Evolutionary conservation across 2,329 filamentous ascomycete species (phyloP).

Genomic region (Coleophoma cylindrospora): DNA sequence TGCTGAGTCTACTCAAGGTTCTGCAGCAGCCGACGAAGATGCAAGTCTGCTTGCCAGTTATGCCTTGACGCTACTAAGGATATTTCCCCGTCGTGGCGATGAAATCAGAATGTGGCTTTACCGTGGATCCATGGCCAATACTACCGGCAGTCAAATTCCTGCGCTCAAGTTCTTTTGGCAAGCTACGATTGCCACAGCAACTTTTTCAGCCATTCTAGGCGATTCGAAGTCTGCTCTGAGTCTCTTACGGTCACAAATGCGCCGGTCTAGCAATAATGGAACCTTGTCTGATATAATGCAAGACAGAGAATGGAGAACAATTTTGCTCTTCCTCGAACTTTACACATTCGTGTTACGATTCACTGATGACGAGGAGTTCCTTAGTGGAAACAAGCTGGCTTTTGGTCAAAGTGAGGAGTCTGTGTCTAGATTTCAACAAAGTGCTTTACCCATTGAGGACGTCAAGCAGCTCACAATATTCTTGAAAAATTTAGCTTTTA

Average conservation of each 20-base stretch:
- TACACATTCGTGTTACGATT: constrained; percentile 90
- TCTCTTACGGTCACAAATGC: constrained; percentile 30
- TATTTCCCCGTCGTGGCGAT: constrained; percentile 76
- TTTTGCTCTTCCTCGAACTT: constrained; percentile 87
- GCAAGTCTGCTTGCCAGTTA: constrained; percentile 79
- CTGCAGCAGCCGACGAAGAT: constrained; percentile 33
- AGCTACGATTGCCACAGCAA: constrained; percentile 48
- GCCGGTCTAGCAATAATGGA: not conserved
- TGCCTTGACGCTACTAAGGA: constrained; percentile 76
- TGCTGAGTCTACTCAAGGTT: constrained; percentile 20
- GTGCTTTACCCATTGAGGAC: constrained; percentile 66
- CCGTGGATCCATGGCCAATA: constrained; percentile 46
- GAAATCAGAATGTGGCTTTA: constrained; percentile 95
- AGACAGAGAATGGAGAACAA: constrained; percentile 72
- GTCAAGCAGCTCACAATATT: constrained; percentile 74
- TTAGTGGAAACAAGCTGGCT: constrained; percentile 49
- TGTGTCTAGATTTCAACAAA: constrained; percentile 47
- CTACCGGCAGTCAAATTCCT: constrained; percentile 40
- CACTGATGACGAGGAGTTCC: constrained; percentile 96
- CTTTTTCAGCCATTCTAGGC: constrained; percentile 50
- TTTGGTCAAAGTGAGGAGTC: constrained; percentile 31
- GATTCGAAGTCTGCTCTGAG: constrained; percentile 54
- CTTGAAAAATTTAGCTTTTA: constrained; percentile 85
- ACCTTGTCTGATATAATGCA: constrained; percentile 10
- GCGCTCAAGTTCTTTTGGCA: constrained; percentile 85